phyloP scores from a whole-genome alignment of 2,329 filamentous ascomycete genomes.

The Aspergillus novofumigatus region DNA sequence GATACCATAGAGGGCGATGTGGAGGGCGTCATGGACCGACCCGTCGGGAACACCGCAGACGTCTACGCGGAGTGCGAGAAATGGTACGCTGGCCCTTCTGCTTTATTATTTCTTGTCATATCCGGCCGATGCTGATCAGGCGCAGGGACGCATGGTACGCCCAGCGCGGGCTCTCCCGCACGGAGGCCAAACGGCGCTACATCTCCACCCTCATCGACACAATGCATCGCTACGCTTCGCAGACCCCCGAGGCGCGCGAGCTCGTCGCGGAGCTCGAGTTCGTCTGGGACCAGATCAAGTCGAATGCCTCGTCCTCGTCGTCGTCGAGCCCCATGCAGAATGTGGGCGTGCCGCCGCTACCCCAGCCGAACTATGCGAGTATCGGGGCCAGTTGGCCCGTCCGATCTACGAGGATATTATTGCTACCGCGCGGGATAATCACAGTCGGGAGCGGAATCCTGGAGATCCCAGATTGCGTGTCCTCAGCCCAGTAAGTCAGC shows the following conservation, averaged over 20 bases:
- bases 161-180: constrained; percentile 76
- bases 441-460: constrained; percentile 28
- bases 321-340: constrained; percentile 29
- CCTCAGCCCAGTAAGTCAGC: constrained; percentile 80
- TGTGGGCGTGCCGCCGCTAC: constrained; percentile 25
- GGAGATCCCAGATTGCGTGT: constrained; percentile 59
- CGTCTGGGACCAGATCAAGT: constrained; percentile 97
- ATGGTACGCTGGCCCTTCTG: constrained; percentile 48
- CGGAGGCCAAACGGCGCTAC: constrained; percentile 90
- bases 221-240: constrained; percentile 90
- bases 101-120: neutral
- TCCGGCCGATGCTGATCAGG: neutral
- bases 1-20: constrained; percentile 73
- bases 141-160: constrained; percentile 86
- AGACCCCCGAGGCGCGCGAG: constrained; percentile 75
- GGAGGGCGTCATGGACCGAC: constrained; percentile 86
- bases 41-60: constrained; percentile 51
- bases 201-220: constrained; percentile 92
- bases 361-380: constrained; percentile 32
- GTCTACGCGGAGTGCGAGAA: constrained; percentile 58
- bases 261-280: constrained; percentile 95
- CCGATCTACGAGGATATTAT: constrained; percentile 43
- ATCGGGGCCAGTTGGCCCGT: constrained; percentile 34
- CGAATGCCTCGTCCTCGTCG: constrained; percentile 66
- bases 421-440: constrained; percentile 40